Base-by-base conservation (phyloP, 2,329 filamentous ascomycete genomes). In the Fusarium pseudonygamai region DNA sequence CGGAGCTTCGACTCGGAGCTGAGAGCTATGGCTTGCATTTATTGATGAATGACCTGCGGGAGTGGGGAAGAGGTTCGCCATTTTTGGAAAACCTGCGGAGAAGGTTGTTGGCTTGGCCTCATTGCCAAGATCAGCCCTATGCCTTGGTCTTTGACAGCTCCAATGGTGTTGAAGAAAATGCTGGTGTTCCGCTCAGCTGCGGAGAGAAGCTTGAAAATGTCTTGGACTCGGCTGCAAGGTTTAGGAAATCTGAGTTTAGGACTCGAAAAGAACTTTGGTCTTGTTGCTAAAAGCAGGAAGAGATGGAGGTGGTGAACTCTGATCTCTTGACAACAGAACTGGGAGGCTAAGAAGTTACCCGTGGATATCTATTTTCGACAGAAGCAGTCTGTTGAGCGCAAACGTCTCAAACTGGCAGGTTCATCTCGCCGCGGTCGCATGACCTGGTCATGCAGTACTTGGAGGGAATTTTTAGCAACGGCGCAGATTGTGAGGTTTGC, bases 11-110 rank as follows among this genome's bases (percentile, higher is more conserved):
- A 32, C 56, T 28, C 15, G 7, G 26, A 58, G 56, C 42, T 59
- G 56, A 59, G 30, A 58, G 40, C 40, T 58, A 58, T 58, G 55
- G 40, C 55, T 49, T 58, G 32, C 42, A 59, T 36, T 37, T 30
- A 26, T 26, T n/a, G 32, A 59, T 30, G 30, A 30, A 59, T 36
- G 30, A 28, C 39, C 30, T 18, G 24, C 20, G 34, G 4, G 20
- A 37, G 56, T 26, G 24, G 56, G 32, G 42, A 50, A 59, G 7
- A 24, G 2, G 32, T n/a, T 40, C 15, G 34, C 34, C 50, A 14
- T 30, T 55, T 40, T 55, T n/a, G 34, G 34, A 40, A 40, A 4
- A 16, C 4, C 2, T 40, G 50, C 34, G 24, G 50, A 55, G 24
- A 14, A 28, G 34, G 0, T 18, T 14, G 50, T 30, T 40, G 50